These are phyloP conservation scores for Lecanicillium sp. DNA, from an alignment of 2,329 filamentous ascomycete genomes.

Conservation along the genomic window DNA sequence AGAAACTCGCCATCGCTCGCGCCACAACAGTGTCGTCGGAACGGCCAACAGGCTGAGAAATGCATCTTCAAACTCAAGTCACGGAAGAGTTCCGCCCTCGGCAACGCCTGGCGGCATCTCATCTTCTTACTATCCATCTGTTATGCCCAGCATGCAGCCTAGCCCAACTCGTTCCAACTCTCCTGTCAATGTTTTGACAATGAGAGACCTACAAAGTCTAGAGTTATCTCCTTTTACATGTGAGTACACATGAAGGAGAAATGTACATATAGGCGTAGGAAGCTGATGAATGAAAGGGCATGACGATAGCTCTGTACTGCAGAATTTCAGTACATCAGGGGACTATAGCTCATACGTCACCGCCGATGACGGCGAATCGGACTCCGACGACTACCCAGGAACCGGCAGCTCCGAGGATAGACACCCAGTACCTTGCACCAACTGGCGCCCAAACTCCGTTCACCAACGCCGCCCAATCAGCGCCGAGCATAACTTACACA, in stretches of 20 bases:
- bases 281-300: conserved; percentile 18
- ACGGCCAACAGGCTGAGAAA: not conserved
- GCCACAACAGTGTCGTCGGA: not conserved
- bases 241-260: conserved; percentile 15
- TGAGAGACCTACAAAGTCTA: conserved; percentile 29
- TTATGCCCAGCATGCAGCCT: conserved; percentile 27
- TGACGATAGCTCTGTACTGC: conserved; percentile 17
- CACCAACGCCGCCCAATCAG: too few relatives aligned
- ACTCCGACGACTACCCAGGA: not conserved
- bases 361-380: conserved; percentile 17
- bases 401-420: too few relatives aligned
- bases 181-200: conserved; percentile 24
- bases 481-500: not conserved
- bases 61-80: not conserved
- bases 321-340: conserved; percentile 19
- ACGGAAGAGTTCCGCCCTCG: conserved; percentile 12
- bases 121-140: conserved; percentile 28
- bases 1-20: not conserved
- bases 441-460: too few relatives aligned
- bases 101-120: conserved; percentile 23
- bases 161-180: conserved; percentile 25
- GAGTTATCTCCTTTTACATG: conserved; percentile 31
- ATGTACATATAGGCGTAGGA: not conserved
- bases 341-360: conserved; percentile 23
- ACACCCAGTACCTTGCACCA: too few relatives aligned